Conservation (phyloP, 2,329 filamentous ascomycete species). For the Ampelomyces quisqualis region DNA sequence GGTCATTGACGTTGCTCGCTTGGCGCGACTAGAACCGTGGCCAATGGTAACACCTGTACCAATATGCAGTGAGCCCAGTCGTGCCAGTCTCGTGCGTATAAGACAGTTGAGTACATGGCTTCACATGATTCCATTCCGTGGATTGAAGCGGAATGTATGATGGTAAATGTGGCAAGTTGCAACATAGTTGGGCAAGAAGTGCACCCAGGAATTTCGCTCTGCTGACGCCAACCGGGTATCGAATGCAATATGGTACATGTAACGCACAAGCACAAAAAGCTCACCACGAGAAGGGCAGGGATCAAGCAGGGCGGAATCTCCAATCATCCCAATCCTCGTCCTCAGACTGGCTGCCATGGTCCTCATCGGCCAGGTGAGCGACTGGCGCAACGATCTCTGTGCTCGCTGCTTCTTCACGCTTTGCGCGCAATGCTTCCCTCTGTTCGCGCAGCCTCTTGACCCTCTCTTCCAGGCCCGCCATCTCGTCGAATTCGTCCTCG, state of each 20-base stretch:
- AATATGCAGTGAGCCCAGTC: too few species aligned
- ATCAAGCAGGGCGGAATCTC: slow-evolving; percentile 41
- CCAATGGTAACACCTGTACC: not conserved
- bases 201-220: slow-evolving; percentile 3
- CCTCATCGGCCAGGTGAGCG: slow-evolving; percentile 14
- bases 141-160: too few species aligned
- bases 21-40: slow-evolving; percentile 5
- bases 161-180: too few species aligned
- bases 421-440: slow-evolving; percentile 46
- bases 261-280: slow-evolving; percentile 12
- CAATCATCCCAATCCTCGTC: slow-evolving; percentile 44
- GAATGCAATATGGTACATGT: slow-evolving; percentile 23
- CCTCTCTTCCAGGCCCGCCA: slow-evolving; percentile 51
- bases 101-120: too few species aligned
- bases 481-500: slow-evolving; percentile 53
- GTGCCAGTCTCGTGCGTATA: too few species aligned
- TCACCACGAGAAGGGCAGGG: not conserved
- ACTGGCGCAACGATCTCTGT: slow-evolving; percentile 11
- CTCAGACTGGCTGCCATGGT: slow-evolving; percentile 42
- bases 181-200: slow-evolving; percentile 2
- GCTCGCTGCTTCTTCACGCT: slow-evolving; percentile 14
- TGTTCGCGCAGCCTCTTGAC: slow-evolving; percentile 49
- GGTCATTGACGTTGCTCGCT: slow-evolving; percentile 14
- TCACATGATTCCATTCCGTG: too few species aligned
- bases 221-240: slow-evolving; percentile 23